Evolutionary conservation across 306 rosid genomes (phyloP), one percentile per base, ranked within the genome.

Genomic region (Carpinus fangiana): DNA sequence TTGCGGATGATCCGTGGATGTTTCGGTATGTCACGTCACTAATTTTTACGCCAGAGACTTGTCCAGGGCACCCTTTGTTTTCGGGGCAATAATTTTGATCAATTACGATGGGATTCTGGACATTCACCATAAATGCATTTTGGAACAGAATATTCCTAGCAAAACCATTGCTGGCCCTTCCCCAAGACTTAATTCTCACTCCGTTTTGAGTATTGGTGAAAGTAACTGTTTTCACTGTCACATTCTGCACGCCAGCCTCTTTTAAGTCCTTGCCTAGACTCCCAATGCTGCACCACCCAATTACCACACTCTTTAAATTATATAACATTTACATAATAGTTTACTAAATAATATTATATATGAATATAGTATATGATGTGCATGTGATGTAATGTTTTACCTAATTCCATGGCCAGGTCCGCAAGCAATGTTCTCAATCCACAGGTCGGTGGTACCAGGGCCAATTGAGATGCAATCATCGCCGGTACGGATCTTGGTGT

Each of bases 371-470:
- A 31, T 31, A 31, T 31, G 34, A 31, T 31, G 34, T 31, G 34
- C 34, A 31, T 31, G 34, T 31, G 34, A 31, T 31, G 34, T 1
- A 2, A 9, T 14, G 12, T 1, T 9, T 14, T 73, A 87, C 93
- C 93, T 89, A 18, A 89, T 85, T 64, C 93, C 93, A 48, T 90
- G 94, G 43, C 94, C 92, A 0, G 92, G 94, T 65, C 92, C 90
- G 38, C 94, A 90, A 4, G 83, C 83, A 21, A 88, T 75, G 16
- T 80, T 76, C 43, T 88, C 87, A 18, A 90, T 88, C 94, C 94
- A 90, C 84, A 90, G 65, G 73, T 88, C 65, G 45, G 88, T 67
- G 52, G 90, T 75, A 45, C 94, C 90, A 4, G 89, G 88, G 43
- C 93, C 93, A 64, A 90, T 66, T n/a, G 93, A 90, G 73, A 90